phyloP scores from a whole-genome alignment of 2,329 filamentous ascomycete species.

The Penicillium expansum region DNA sequence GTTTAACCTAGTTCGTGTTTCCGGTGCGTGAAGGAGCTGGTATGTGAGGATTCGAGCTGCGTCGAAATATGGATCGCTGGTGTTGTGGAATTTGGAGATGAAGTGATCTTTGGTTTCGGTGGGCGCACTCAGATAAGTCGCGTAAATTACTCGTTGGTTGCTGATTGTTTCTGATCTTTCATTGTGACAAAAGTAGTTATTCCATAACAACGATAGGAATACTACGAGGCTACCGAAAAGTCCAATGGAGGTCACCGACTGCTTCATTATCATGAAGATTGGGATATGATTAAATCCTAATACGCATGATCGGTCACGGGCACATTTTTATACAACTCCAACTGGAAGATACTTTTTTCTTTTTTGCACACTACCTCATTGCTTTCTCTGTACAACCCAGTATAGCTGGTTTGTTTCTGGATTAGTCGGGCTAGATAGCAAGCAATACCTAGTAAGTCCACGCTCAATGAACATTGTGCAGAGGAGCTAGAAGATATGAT shows the following conservation, averaged over 20 bases:
- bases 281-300: not conserved
- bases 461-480: too few relatives aligned
- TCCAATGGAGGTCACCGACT: not conserved
- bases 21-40: conserved; percentile 7
- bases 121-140: not conserved
- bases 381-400: too few relatives aligned
- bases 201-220: not conserved
- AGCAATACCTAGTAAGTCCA: too few relatives aligned
- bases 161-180: too few relatives aligned
- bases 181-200: not conserved
- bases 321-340: not conserved
- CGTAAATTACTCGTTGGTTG: not conserved
- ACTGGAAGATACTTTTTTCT: too few relatives aligned
- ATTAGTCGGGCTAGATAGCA: too few relatives aligned
- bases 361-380: too few relatives aligned
- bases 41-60: conserved; percentile 7
- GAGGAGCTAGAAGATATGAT: too few relatives aligned
- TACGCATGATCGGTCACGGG: not conserved
- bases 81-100: not conserved
- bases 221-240: not conserved
- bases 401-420: too few relatives aligned
- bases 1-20: not conserved
- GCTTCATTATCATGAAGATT: not conserved
- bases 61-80: conserved; percentile 6
- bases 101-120: not conserved